A percentile compares a stretch with the other conserved stretches of the same genome.
These are phyloP conservation scores for Penicillium roqueforti DNA, from an alignment of 495 filamentous ascomycete genomes.

Conservation along the genomic window DNA sequence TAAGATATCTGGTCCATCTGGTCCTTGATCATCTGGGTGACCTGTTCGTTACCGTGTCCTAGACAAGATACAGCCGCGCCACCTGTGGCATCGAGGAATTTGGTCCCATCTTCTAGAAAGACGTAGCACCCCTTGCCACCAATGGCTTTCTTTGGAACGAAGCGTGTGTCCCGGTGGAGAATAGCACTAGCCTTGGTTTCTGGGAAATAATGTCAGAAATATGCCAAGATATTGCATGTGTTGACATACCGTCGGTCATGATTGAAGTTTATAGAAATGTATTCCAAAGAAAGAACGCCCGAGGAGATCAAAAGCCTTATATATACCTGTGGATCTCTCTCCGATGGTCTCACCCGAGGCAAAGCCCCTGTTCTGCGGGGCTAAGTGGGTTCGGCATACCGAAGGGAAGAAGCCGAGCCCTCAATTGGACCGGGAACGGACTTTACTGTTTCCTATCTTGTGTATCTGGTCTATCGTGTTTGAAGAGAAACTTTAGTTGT, in stretches of 20 bases:
- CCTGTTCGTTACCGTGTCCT: constrained; percentile 44
- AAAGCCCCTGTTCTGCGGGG: constrained; percentile 17
- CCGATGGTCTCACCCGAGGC: constrained; percentile 17
- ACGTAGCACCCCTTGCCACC: constrained; percentile 45
- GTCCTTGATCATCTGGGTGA: constrained; percentile 43
- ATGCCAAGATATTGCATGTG: background rate
- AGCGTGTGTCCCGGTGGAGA: constrained; percentile 41
- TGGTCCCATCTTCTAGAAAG: constrained; percentile 55
- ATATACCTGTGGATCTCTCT: constrained; percentile 5
- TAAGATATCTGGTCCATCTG: constrained; percentile 51
- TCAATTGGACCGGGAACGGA: constrained; percentile 21
- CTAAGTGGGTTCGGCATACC: constrained; percentile 31
- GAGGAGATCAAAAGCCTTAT: constrained; percentile 9
- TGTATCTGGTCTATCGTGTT: background rate
- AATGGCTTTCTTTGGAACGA: constrained; percentile 37
- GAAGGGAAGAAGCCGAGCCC: constrained; percentile 29
- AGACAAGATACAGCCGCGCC: constrained; percentile 50
- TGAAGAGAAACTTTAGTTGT: no score
- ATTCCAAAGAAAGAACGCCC: background rate
- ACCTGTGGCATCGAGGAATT: constrained; percentile 59
- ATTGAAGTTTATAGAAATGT: background rate
- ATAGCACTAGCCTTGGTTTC: constrained; percentile 29
- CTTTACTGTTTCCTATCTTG: background rate
- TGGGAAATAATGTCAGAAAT: constrained; percentile 4
- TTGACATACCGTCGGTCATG: constrained; percentile 3